Evolutionary conservation across 2,329 filamentous ascomycete species (phyloP).

Genomic region (Torrubiellomyces zombiae): DNA sequence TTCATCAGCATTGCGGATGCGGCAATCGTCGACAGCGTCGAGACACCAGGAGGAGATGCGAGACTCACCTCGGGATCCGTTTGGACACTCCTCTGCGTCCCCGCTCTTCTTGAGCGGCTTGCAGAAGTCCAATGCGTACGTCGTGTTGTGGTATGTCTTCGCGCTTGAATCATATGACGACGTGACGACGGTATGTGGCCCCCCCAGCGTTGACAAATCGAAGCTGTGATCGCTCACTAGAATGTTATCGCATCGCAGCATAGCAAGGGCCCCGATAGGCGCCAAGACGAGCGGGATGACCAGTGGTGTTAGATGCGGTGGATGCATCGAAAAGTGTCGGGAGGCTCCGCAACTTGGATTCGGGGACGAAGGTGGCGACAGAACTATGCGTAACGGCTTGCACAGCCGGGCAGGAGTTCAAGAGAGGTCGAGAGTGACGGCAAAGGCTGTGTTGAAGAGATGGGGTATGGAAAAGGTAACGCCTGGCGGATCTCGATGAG

Average conservation of each 20-base stretch:
- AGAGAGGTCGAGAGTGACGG: too few species aligned
- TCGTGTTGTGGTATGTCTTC: constrained; percentile 46
- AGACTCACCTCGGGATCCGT: constrained; percentile 46
- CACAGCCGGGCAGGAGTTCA: too few species aligned
- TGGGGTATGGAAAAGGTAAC: too few species aligned
- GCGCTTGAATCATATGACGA: constrained; percentile 33
- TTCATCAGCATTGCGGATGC: neutral
- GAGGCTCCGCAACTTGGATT: neutral
- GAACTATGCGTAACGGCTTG: too few species aligned
- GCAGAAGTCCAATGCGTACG: constrained; percentile 71
- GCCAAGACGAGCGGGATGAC: constrained; percentile 21
- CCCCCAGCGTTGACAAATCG: constrained; percentile 45
- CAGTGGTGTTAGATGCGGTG: constrained; percentile 19
- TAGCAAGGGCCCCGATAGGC: constrained; percentile 24
- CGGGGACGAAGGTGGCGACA: neutral
- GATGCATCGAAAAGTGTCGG: constrained; percentile 19
- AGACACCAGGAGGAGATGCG: neutral
- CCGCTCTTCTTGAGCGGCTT: constrained; percentile 41
- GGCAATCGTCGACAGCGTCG: too few species aligned
- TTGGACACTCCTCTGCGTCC: constrained; percentile 46
- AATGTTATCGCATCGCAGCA: constrained; percentile 46
- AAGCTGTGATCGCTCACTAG: constrained; percentile 42
- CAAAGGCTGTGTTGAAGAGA: too few species aligned
- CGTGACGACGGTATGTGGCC: constrained; percentile 53
- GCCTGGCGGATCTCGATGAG: too few species aligned